These are phyloP conservation scores for Pyropia yezoensis DNA, from an alignment of 23 red algal genomes.

Conservation along the genomic window DNA sequence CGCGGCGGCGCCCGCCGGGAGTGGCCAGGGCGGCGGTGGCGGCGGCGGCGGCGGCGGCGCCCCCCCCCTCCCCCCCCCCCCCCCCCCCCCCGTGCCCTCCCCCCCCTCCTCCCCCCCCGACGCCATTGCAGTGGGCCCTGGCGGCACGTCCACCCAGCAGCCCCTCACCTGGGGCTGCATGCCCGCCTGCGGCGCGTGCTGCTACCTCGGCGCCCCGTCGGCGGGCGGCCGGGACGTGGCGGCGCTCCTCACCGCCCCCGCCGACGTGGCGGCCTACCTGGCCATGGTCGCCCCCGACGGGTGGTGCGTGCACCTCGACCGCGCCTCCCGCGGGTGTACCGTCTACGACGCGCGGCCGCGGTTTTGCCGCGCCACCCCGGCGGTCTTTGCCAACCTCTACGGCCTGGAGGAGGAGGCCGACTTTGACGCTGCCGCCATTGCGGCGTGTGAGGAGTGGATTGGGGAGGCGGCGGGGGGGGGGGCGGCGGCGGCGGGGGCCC, in stretches of 20 bases:
- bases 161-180: constrained; percentile 40
- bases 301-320: constrained; percentile 54
- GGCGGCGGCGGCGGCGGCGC: too few species aligned
- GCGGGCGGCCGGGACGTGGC: background rate
- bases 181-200: constrained; percentile 54
- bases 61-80: too few species aligned
- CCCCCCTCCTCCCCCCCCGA: too few species aligned
- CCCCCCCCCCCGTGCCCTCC: too few species aligned
- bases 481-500: background rate
- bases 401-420: constrained; percentile 1
- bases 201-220: constrained; percentile 26
- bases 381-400: constrained; percentile 40
- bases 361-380: constrained; percentile 44
- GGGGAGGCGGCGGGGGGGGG: background rate
- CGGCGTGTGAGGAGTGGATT: constrained; percentile 43
- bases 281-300: constrained; percentile 27
- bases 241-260: constrained; percentile 10
- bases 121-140: too few species aligned
- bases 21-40: too few species aligned
- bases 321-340: constrained; percentile 22
- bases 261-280: constrained; percentile 35
- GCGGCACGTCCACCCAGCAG: too few species aligned
- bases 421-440: constrained; percentile 33
- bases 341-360: constrained; percentile 22
- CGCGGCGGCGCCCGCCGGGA: too few species aligned